phyloP scores from a whole-genome alignment of 192 early-diverging fungal species.

The Coemansia sp. region DNA sequence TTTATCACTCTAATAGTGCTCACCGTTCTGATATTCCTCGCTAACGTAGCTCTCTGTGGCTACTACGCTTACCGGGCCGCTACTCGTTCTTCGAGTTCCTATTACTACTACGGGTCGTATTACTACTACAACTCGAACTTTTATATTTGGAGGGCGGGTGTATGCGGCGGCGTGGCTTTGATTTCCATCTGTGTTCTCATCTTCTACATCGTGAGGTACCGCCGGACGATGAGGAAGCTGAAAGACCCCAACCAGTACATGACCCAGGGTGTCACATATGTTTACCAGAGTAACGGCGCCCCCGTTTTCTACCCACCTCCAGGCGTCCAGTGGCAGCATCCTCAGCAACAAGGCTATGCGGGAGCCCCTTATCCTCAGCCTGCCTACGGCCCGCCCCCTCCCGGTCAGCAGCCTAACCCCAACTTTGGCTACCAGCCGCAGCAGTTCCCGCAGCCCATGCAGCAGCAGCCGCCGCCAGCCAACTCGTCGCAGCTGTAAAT shows the following conservation, averaged over 20 bases:
- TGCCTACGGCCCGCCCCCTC: background rate
- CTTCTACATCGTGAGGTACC: background rate
- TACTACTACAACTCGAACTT: background rate
- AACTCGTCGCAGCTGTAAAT: background rate
- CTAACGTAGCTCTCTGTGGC: background rate
- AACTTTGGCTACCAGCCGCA: background rate
- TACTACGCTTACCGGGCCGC: background rate
- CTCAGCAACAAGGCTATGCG: background rate
- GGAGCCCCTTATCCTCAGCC: conserved; percentile 1
- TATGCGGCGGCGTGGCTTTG: background rate
- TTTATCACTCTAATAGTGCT: background rate
- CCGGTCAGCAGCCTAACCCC: conserved; percentile 6
- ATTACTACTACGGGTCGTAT: background rate
- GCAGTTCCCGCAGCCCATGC: background rate
- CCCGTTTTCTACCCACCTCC: background rate
- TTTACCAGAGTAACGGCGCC: background rate
- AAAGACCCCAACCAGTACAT: background rate
- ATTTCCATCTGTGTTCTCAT: background rate
- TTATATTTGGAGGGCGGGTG: background rate
- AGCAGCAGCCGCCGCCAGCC: background rate
- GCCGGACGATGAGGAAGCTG: background rate
- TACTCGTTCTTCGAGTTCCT: background rate
- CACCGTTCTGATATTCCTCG: background rate
- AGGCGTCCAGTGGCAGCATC: conserved; percentile 1
- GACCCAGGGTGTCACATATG: background rate